Evolutionary conservation across 2,329 filamentous ascomycete species (phyloP).

Genomic region (Colletotrichum cuscutae): DNA sequence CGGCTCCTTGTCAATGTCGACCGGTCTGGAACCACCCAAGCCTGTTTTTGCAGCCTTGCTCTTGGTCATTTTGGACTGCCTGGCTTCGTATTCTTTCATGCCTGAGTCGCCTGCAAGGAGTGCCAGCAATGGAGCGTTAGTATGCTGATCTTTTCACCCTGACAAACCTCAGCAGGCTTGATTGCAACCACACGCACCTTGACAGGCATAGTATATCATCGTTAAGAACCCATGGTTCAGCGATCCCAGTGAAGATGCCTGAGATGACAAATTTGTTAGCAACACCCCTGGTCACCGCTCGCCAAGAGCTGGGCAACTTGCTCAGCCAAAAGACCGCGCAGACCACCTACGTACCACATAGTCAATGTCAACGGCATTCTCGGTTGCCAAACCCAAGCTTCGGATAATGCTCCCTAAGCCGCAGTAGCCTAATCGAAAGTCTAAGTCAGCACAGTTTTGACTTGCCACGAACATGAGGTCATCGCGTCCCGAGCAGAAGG

Average conservation of each 20-base stretch:
- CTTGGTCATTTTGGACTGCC: conserved; percentile 46
- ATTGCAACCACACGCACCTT: conserved; percentile 52
- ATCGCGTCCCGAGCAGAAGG: conserved; percentile 15
- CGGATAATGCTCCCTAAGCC: conserved; percentile 77
- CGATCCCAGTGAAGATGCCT: conserved; percentile 85
- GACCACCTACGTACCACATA: conserved; percentile 66
- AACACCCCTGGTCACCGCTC: conserved; percentile 31
- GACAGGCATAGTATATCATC: conserved; percentile 64
- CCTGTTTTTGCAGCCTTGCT: conserved; percentile 36
- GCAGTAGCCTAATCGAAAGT: conserved; percentile 69
- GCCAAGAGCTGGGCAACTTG: conserved; percentile 14
- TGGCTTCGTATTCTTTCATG: conserved; percentile 56
- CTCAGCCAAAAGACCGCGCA: conserved; percentile 17
- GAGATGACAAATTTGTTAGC: conserved; percentile 30
- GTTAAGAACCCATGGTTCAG: conserved; percentile 75
- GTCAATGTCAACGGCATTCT: conserved; percentile 72
- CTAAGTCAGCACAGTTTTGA: conserved; percentile 12
- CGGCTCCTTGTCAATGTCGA: conserved; percentile 19
- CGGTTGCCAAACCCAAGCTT: conserved; percentile 68
- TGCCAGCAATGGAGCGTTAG: not conserved
- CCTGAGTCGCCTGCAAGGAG: conserved; percentile 51
- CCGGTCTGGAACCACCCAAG: conserved; percentile 1
- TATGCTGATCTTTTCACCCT: conserved; percentile 1
- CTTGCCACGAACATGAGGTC: conserved; percentile 16
- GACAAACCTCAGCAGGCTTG: conserved; percentile 20